A percentile compares a stretch with the other conserved stretches of the same genome.
phyloP scores from a whole-genome alignment of 1,284 basidiomycete genomes.

The Irpex lacteus region DNA sequence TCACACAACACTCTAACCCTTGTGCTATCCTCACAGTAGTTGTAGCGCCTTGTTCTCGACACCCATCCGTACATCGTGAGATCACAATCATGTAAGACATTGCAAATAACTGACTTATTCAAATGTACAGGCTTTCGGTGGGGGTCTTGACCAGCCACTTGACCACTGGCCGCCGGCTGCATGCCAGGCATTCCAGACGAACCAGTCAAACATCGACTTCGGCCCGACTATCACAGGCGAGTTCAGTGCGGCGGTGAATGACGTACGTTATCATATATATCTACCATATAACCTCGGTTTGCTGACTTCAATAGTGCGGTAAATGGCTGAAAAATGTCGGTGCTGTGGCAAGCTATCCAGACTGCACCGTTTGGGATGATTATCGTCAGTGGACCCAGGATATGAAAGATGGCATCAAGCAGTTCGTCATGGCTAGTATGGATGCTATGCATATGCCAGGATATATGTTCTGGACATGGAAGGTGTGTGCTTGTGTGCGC shows the following conservation, averaged over 20 bases:
- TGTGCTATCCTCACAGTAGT: constrained; percentile 36
- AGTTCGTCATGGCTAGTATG: constrained; percentile 58
- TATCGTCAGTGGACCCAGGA: constrained; percentile 55
- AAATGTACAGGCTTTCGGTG: constrained; percentile 23
- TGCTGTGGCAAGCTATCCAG: constrained; percentile 40
- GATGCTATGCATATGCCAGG: constrained; percentile 47
- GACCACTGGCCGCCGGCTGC: constrained; percentile 34
- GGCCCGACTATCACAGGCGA: constrained; percentile 75
- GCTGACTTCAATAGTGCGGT: constrained; percentile 44
- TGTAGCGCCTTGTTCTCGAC: constrained; percentile 56
- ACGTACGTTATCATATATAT: constrained; percentile 20
- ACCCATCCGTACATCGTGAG: constrained; percentile 59
- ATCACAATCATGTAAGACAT: neutral
- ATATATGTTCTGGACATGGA: constrained; percentile 74
- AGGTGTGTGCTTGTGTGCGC: constrained; percentile 33
- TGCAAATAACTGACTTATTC: neutral
- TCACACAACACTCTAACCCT: constrained; percentile 32
- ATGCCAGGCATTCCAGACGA: constrained; percentile 28
- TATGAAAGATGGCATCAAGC: constrained; percentile 53
- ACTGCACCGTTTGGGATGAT: constrained; percentile 60
- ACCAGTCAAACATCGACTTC: constrained; percentile 42
- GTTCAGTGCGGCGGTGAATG: constrained; percentile 59
- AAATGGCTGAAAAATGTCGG: constrained; percentile 63
- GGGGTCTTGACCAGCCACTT: constrained; percentile 25
- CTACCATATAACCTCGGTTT: neutral